phyloP scores from a whole-genome alignment of 768 basidiomycete genomes.

The Phaeotremella fagi region DNA sequence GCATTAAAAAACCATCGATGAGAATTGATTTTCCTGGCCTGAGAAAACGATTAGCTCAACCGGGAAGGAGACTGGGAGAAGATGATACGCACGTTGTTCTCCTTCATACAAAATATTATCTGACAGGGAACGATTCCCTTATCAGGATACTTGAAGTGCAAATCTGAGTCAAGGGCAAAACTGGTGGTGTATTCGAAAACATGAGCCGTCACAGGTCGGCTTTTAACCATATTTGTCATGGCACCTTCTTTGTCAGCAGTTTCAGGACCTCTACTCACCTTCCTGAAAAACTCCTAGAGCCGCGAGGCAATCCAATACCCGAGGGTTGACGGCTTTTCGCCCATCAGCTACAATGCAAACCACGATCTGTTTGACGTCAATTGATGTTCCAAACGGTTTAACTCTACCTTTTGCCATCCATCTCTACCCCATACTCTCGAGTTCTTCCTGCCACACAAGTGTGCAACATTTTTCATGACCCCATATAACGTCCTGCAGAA shows the following conservation, averaged over 20 bases:
- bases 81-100: conserved; percentile 60
- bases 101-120: conserved; percentile 63
- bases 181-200: conserved; percentile 64
- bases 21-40: conserved; percentile 90
- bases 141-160: conserved; percentile 48
- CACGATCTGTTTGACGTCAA: too few species aligned
- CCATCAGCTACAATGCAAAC: conserved; percentile 90
- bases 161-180: conserved; percentile 46
- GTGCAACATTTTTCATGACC: conserved; percentile 88
- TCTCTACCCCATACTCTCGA: conserved; percentile 96
- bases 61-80: neutral
- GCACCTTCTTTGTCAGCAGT: conserved; percentile 25
- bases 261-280: conserved; percentile 20
- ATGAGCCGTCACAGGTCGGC: conserved; percentile 74
- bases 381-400: neutral
- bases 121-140: conserved; percentile 93
- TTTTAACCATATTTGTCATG: conserved; percentile 64
- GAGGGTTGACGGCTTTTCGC: conserved; percentile 70
- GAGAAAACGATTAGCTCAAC: conserved; percentile 2
- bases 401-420: conserved; percentile 82
- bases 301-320: conserved; percentile 47
- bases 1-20: conserved; percentile 98
- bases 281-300: conserved; percentile 48
- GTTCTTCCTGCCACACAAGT: conserved; percentile 77
- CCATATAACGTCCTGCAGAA: conserved; percentile 88